Evolutionary conservation across 2,329 filamentous ascomycete species (phyloP).

Genomic region (Epichloe elymi): DNA sequence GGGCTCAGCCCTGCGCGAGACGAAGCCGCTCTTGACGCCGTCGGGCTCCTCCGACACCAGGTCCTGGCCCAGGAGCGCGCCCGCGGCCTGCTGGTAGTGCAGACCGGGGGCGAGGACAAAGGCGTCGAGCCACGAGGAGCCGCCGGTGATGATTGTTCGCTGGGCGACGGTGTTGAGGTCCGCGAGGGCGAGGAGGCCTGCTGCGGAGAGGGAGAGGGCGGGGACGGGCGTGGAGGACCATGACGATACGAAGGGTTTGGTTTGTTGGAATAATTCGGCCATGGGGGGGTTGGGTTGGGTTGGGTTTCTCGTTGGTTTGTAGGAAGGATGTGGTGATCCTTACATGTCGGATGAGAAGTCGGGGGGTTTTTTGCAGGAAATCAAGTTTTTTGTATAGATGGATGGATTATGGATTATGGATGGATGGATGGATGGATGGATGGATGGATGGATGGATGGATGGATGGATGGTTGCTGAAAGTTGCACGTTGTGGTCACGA

Average conservation of each 20-base stretch:
- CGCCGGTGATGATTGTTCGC: conserved; percentile 42
- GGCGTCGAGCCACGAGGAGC: conserved; percentile 41
- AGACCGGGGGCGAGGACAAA: conserved; percentile 46
- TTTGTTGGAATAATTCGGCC: neutral
- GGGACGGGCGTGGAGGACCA: conserved; percentile 35
- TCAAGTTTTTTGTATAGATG: too few species aligned
- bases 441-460: too few species aligned
- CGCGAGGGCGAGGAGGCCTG: conserved; percentile 44
- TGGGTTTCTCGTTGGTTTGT: too few species aligned
- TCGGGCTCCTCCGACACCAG: conserved; percentile 13
- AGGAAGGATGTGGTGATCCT: neutral
- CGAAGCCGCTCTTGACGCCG: too few species aligned
- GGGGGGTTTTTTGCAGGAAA: too few species aligned
- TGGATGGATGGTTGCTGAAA: neutral
- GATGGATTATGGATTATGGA: too few species aligned
- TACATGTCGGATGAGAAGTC: neutral
- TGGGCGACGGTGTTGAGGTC: conserved; percentile 43
- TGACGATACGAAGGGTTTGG: conserved; percentile 21
- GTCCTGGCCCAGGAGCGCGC: conserved; percentile 34
- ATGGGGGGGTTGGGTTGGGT: neutral
- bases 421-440: too few species aligned
- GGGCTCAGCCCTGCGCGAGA: too few species aligned
- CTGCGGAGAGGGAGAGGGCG: conserved; percentile 31
- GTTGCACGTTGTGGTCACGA: neutral
- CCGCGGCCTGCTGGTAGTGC: conserved; percentile 46